Evolutionary conservation across 176 grass and related monocot species (phyloP).

Genomic region (Calamus simplicifolius): DNA sequence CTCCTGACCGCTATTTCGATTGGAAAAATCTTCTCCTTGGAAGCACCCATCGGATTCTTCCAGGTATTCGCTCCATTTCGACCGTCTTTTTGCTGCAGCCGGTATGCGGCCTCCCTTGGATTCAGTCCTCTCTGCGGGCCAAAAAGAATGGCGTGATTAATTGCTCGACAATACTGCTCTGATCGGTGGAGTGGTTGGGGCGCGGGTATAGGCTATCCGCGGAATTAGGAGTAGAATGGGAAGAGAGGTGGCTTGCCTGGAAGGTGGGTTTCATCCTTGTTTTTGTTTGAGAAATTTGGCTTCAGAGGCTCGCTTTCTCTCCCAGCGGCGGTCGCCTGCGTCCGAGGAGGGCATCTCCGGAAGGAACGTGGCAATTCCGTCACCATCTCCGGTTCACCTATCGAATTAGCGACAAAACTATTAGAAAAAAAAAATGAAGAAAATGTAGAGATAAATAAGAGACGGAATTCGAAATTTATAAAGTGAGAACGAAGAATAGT

Average conservation of each 20-base stretch:
- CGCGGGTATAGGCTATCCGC: too few species aligned
- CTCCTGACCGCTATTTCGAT: too few species aligned
- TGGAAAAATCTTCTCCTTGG: background rate
- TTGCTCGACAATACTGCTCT: too few species aligned
- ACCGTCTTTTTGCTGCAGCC: constrained; percentile 29
- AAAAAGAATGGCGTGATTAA: too few species aligned
- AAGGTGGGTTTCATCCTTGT: constrained; percentile 23
- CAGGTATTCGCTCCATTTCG: constrained; percentile 56
- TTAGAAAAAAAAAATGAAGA: too few species aligned
- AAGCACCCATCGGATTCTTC: constrained; percentile 6
- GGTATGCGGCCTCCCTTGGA: background rate
- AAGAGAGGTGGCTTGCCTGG: constrained; percentile 16
- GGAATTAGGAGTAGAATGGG: too few species aligned
- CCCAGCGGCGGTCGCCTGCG: too few species aligned
- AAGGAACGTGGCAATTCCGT: constrained; percentile 44
- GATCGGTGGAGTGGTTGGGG: too few species aligned
- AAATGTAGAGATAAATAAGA: too few species aligned
- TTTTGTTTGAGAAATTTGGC: constrained; percentile 30
- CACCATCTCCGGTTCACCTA: constrained; percentile 16
- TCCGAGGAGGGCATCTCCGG: background rate
- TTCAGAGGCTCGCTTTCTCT: constrained; percentile 6
- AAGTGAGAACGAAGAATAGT: too few species aligned
- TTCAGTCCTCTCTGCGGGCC: constrained; percentile 15
- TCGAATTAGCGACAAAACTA: background rate
- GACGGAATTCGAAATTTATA: too few species aligned